A percentile compares a stretch with the other conserved stretches of the same genome.
Conservation (phyloP, 768 basidiomycete genomes). For the Tulasnella sp. region DNA sequence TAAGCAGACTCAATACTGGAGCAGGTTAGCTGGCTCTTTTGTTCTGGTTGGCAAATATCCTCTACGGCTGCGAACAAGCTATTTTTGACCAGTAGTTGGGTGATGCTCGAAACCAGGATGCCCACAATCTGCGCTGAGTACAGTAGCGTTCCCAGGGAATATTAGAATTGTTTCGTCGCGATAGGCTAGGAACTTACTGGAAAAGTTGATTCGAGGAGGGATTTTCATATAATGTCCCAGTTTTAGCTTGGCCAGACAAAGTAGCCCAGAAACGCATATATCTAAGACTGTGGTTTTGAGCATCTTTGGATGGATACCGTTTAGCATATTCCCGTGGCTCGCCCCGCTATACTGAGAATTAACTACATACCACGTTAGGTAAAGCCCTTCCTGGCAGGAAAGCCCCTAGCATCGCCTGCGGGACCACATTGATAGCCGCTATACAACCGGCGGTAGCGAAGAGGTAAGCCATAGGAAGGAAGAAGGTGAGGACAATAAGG, state of each 20-base stretch:
- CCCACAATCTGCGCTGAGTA: background rate
- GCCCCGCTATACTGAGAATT: background rate
- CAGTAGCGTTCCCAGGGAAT: background rate
- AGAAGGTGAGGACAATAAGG: background rate
- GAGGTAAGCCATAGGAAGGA: background rate
- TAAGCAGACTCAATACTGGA: background rate
- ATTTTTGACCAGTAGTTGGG: background rate
- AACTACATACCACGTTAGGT: constrained; percentile 29
- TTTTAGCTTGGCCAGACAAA: background rate
- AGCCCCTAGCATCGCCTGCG: background rate
- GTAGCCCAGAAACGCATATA: background rate
- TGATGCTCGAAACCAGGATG: background rate
- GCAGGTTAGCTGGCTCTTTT: background rate
- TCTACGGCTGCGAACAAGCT: background rate
- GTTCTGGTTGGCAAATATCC: background rate
- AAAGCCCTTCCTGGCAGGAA: background rate
- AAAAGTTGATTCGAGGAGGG: background rate
- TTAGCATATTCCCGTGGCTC: background rate
- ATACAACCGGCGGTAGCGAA: background rate
- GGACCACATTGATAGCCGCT: constrained; percentile 25
- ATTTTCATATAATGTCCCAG: background rate
- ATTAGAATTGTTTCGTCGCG: background rate
- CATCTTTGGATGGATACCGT: constrained; percentile 29
- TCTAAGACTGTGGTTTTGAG: background rate
- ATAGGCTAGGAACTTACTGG: background rate